Percentiles rank a stretch among this genome's conserved stretches.
Conservation (phyloP, 1,139 yeast genomes). For the Pneumocystis oryctolagi region DNA sequence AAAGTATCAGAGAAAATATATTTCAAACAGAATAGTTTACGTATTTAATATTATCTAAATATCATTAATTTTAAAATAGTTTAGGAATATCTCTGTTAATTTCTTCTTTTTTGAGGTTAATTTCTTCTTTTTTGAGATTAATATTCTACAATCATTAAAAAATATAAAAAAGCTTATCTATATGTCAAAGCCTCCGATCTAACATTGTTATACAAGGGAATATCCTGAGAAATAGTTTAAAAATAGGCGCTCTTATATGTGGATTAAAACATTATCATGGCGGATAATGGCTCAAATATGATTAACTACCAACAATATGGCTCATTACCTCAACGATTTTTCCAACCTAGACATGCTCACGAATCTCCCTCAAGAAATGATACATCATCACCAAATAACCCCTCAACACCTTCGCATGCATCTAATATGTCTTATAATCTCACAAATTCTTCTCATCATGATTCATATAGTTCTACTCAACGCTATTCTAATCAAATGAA, state of each 20-base stretch:
- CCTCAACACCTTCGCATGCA: not conserved
- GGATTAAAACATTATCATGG: not conserved
- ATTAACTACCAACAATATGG: not conserved
- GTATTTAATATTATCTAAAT: not conserved
- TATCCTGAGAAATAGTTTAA: not conserved
- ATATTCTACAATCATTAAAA: not conserved
- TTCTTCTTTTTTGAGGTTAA: not conserved
- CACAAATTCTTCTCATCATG: not conserved
- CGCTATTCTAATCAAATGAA: not conserved
- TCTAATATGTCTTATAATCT: not conserved
- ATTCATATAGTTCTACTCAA: not conserved
- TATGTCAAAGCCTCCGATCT: not conserved
- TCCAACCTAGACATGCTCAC: not conserved
- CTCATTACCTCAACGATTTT: not conserved
- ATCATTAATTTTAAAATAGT: not conserved
- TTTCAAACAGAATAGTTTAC: not conserved
- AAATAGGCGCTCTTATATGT: not conserved
- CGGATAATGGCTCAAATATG: not conserved
- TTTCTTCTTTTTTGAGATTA: not conserved
- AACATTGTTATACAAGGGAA: not conserved
- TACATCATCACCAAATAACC: not conserved
- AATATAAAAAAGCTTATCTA: not conserved
- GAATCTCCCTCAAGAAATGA: not conserved
- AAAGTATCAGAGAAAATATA: not conserved
- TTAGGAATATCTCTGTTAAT: not conserved